Percentiles rank a stretch among this genome's conserved stretches.
These are phyloP conservation scores for Xylaria sp. DNA, from an alignment of 2,329 filamentous ascomycete species.

Conservation along the genomic window DNA sequence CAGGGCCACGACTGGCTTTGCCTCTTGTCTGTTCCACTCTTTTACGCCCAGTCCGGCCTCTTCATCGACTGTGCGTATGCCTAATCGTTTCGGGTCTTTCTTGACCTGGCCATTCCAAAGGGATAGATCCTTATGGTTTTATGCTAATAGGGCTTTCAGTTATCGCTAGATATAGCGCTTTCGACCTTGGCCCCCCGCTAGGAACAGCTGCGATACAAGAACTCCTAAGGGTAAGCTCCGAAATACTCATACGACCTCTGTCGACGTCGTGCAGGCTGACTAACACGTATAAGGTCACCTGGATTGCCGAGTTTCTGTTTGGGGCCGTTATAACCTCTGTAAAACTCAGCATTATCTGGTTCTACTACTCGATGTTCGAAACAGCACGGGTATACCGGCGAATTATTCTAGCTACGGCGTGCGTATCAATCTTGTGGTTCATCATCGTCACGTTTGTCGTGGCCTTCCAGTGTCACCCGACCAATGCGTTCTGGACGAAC, in stretches of 20 bases:
- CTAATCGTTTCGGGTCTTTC: no score
- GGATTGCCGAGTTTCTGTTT: constrained; percentile 3
- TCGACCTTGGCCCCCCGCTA: no score
- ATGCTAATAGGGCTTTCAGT: no score
- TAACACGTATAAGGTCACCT: not conserved
- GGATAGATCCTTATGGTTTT: not conserved
- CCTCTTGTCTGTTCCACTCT: not conserved
- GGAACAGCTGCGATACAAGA: no score
- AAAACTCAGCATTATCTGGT: constrained; percentile 12
- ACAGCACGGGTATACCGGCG: not conserved
- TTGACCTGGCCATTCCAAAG: not conserved
- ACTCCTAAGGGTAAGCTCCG: not conserved
- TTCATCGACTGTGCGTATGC: constrained; percentile 2
- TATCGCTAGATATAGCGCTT: no score
- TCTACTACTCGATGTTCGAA: constrained; percentile 10
- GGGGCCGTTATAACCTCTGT: not conserved
- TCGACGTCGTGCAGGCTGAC: not conserved
- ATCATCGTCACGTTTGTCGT: not conserved
- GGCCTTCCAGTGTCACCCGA: constrained; percentile 8
- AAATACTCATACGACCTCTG: not conserved
- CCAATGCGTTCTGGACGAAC: not conserved
- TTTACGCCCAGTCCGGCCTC: not conserved
- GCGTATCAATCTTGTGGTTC: constrained; percentile 4
- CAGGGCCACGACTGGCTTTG: not conserved
- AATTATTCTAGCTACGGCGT: not conserved